Percentiles rank a stretch among this genome's conserved stretches.
phyloP scores from a whole-genome alignment of 1,139 yeast genomes.

The Hyphopichia fennica region DNA sequence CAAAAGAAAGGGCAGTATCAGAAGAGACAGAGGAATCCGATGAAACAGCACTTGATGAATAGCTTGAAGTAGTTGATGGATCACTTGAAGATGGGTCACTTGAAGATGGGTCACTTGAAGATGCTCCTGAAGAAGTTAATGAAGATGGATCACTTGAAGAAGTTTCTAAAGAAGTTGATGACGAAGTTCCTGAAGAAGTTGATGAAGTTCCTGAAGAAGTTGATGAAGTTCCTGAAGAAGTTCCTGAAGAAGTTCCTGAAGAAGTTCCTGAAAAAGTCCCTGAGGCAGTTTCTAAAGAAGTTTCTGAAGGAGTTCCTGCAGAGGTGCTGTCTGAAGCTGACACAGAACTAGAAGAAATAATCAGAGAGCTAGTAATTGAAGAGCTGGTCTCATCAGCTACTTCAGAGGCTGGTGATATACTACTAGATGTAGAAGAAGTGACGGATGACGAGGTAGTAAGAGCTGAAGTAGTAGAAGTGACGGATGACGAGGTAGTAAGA shows the following conservation, averaged over 20 bases:
- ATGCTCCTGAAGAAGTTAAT: no score
- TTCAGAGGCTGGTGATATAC: no score
- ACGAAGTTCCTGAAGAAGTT: constrained; percentile 1
- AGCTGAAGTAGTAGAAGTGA: constrained; percentile 1
- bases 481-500: constrained; percentile 4
- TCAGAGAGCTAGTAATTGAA: background rate
- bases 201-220: no score
- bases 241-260: background rate
- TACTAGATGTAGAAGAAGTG: no score
- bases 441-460: background rate
- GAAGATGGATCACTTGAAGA: no score
- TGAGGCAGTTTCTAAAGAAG: constrained; percentile 1
- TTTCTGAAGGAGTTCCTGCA: no score
- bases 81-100: background rate
- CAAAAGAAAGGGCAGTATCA: background rate
- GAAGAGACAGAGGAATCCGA: background rate
- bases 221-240: constrained; percentile 1
- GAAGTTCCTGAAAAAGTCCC: background rate
- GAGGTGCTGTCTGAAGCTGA: no score
- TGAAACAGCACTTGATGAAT: no score
- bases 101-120: background rate
- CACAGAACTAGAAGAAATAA: background rate
- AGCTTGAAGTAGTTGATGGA: no score
- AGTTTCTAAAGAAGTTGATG: no score
- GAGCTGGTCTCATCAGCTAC: no score